Percentiles rank a stretch among this genome's conserved stretches.
Conservation (phyloP, 2,329 filamentous ascomycete species). For the Colletotrichum sp. region DNA sequence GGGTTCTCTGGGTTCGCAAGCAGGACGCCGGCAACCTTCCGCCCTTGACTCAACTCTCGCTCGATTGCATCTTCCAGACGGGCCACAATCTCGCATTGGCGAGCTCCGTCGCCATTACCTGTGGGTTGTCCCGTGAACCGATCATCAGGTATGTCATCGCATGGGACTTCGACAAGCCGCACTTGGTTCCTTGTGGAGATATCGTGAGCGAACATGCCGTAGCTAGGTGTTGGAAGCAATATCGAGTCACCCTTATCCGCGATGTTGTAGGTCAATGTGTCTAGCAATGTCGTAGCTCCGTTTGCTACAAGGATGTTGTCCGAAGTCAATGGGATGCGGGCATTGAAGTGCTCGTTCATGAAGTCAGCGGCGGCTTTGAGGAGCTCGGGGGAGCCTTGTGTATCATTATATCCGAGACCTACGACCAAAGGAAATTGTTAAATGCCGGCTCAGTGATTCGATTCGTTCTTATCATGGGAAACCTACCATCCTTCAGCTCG, state of each 20-base stretch:
- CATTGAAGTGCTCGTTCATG: conserved; percentile 4
- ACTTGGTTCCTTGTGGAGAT: neutral
- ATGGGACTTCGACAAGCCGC: neutral
- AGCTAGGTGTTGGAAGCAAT: neutral
- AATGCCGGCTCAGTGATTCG: neutral
- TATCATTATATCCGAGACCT: neutral
- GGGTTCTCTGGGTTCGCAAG: conserved; percentile 4
- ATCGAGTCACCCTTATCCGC: neutral
- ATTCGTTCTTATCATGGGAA: no score
- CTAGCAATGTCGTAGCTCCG: neutral
- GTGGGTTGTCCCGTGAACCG: neutral
- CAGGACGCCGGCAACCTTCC: neutral
- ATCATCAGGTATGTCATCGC: conserved; percentile 11
- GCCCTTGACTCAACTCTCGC: neutral
- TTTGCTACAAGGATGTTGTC: conserved; percentile 2
- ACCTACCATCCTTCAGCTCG: neutral
- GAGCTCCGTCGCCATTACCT: neutral
- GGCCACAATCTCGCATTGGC: neutral
- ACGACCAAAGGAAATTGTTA: neutral
- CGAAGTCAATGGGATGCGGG: neutral
- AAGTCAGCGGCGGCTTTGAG: neutral
- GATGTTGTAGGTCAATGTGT: neutral
- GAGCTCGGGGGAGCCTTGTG: neutral
- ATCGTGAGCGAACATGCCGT: neutral
- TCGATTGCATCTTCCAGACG: neutral